Evolutionary conservation across 2,329 filamentous ascomycete species (phyloP).

Genomic region (Zymoseptoria tritici): DNA sequence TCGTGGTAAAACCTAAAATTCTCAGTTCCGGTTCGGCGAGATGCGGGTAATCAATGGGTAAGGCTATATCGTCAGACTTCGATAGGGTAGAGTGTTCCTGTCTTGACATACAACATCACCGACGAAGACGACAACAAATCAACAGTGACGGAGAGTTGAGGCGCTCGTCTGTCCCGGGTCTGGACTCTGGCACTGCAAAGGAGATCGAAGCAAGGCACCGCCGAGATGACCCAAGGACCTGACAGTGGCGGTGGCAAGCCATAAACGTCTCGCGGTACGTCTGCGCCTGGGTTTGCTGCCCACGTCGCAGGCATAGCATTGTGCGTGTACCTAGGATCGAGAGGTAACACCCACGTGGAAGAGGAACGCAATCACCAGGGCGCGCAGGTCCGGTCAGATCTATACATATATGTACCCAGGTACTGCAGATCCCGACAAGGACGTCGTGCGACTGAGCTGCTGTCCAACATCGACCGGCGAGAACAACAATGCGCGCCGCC

Average conservation of each 20-base stretch:
- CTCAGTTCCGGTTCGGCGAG: not conserved
- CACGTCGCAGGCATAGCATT: not conserved
- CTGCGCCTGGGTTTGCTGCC: not conserved
- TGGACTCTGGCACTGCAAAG: not conserved
- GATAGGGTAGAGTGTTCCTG: not conserved
- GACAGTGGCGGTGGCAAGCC: not conserved
- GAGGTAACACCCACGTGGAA: not conserved
- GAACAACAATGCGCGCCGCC: too few relatives aligned
- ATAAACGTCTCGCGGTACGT: not conserved
- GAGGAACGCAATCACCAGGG: not conserved
- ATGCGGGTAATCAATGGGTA: not conserved
- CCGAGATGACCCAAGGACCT: not conserved
- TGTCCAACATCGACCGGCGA: not conserved
- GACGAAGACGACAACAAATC: not conserved
- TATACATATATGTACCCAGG: not conserved
- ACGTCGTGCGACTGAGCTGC: not conserved
- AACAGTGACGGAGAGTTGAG: too few relatives aligned
- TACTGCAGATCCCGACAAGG: not conserved
- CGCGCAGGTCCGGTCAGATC: not conserved
- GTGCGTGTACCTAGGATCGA: not conserved
- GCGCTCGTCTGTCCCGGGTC: too few relatives aligned
- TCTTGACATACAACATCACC: not conserved
- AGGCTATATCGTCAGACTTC: not conserved
- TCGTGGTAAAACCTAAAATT: not conserved
- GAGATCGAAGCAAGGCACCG: not conserved